Conservation (phyloP, 164 flowering plant species). For the Vitis rupestris region DNA sequence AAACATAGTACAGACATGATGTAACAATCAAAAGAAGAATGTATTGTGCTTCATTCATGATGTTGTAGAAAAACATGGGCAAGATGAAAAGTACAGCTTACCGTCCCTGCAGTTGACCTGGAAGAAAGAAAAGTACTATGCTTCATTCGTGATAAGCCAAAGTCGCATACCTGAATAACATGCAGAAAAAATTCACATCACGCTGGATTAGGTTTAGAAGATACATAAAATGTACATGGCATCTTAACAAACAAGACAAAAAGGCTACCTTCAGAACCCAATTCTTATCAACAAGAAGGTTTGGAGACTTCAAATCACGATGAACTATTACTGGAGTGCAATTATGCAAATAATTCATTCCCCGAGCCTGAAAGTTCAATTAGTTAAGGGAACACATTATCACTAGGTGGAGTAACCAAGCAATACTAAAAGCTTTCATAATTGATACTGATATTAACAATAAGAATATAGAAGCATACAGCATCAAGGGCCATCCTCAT, state of each 20-base stretch:
- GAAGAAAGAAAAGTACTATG: constrained; percentile 88
- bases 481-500: constrained; percentile 92
- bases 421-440: constrained; percentile 4
- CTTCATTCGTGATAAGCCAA: constrained; percentile 91
- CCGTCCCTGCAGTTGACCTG: constrained; percentile 94
- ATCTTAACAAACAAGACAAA: not conserved
- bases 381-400: constrained; percentile 12
- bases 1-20: no score
- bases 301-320: constrained; percentile 95
- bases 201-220: not conserved
- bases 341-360: constrained; percentile 95
- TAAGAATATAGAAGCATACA: constrained; percentile 39
- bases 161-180: constrained; percentile 78
- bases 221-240: not conserved
- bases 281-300: constrained; percentile 95
- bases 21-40: no score
- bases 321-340: constrained; percentile 85
- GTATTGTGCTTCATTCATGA: no score
- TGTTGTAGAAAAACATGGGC: not conserved
- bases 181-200: constrained; percentile 3
- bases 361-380: constrained; percentile 70
- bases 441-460: constrained; percentile 4
- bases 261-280: constrained; percentile 90
- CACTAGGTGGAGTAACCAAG: constrained; percentile 6
- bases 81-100: constrained; percentile 26